Conservation (phyloP, 257 asterid genomes). For the Nicotiana otophora region DNA sequence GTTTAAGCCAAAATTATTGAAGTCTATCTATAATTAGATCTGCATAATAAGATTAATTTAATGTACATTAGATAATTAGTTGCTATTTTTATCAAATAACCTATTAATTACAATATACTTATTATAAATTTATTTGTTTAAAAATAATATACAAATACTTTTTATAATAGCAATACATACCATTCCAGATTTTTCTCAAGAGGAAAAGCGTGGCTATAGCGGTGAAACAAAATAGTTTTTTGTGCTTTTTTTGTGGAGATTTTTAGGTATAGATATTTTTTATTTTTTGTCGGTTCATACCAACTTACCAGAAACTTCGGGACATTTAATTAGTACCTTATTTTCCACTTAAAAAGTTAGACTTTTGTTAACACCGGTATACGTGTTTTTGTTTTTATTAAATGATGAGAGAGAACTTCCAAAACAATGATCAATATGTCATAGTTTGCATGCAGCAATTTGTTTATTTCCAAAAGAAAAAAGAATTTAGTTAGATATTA, state of each 20-base stretch:
- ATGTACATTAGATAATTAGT: too few relatives aligned
- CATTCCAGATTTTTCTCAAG: neutral
- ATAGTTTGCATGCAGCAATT: neutral
- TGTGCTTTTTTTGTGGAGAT: conserved; percentile 7
- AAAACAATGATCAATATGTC: neutral
- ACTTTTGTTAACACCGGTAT: neutral
- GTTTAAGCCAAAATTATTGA: too few relatives aligned
- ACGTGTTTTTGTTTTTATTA: neutral
- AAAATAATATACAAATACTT: too few relatives aligned
- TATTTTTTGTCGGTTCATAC: conserved; percentile 14
- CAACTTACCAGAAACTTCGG: neutral
- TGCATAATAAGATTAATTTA: too few relatives aligned
- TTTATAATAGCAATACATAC: too few relatives aligned
- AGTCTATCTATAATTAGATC: too few relatives aligned
- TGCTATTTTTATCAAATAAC: too few relatives aligned
- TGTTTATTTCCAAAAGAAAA: neutral
- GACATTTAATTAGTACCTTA: neutral
- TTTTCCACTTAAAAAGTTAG: neutral
- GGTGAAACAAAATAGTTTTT: neutral
- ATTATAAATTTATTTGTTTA: too few relatives aligned
- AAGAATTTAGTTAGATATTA: neutral
- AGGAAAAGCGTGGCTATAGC: conserved; percentile 17
- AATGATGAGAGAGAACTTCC: neutral
- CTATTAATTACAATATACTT: too few relatives aligned
- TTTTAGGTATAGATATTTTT: conserved; percentile 22